These are phyloP conservation scores for Phytophthora colocasiae DNA, from an alignment of 352 stramenopile species.

Conservation along the genomic window DNA sequence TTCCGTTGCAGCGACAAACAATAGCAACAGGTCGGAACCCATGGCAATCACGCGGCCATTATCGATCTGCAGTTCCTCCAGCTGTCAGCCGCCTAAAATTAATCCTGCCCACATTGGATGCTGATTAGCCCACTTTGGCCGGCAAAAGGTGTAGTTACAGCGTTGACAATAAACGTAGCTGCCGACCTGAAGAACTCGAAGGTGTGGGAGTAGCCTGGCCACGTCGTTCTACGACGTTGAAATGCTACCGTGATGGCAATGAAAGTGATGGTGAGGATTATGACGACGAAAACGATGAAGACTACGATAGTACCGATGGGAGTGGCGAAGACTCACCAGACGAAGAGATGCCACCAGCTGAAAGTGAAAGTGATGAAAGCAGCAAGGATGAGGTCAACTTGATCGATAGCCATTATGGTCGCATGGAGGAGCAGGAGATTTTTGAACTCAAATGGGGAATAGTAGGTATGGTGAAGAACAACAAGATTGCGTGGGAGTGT, in stretches of 20 bases:
- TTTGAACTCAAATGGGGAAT: background rate
- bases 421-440: background rate
- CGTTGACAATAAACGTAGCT: too few species aligned
- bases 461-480: background rate
- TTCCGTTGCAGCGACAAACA: constrained; percentile 61
- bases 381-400: background rate
- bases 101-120: too few species aligned
- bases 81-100: too few species aligned
- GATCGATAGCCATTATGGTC: background rate
- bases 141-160: too few species aligned
- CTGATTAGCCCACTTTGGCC: too few species aligned
- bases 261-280: too few species aligned
- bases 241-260: too few species aligned
- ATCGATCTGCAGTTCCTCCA: constrained; percentile 53
- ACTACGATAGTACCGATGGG: too few species aligned
- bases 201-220: too few species aligned
- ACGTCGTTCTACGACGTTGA: too few species aligned
- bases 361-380: background rate
- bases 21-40: constrained; percentile 57
- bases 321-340: background rate
- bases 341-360: background rate
- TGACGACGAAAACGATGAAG: too few species aligned
- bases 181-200: too few species aligned
- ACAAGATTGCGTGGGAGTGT: background rate
- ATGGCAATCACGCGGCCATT: constrained; percentile 70